Base-by-base conservation (phyloP, 805 yeast species). In the Myxozyma kluyveri region DNA sequence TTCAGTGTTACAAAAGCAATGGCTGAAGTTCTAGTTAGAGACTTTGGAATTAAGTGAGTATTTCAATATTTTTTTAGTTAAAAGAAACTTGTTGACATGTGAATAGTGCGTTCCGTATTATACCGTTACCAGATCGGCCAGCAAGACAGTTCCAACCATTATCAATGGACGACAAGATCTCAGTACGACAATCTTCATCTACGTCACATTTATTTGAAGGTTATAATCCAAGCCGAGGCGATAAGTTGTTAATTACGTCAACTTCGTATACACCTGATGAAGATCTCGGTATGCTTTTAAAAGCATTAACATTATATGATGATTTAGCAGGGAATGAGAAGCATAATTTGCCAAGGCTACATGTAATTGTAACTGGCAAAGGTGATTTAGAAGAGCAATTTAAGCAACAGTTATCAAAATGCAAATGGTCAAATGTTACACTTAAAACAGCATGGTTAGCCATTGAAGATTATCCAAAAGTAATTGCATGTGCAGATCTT, bases 231-330 rank as follows among this genome's bases (percentile, higher is more conserved):
- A n/a, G n/a, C n/a, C 48, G 59, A 0, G 65, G 68, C 3, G 86
- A 83, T 63, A 81, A 81, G 58, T 73, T 91, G n/a, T 60, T 93
- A 12, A 80, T 91, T 2, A 83, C 91, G 0, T 84, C 97, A 0
- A 91, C 99, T 0, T 88, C 96, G 0, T 93, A 89, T 66, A 91
- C 99, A 0, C 93, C 95, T 0, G 99, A 93, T 68, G 99, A 93
- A 68, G 96, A 93, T 66, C 81, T 93, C 49, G 72, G 72, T 22
- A 69, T 86, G 33, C 69, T 93, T 17, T 70, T 91, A 17, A 80
- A 82, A 9, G 88, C 96, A 0, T 71, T 93, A 49, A 75, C 76
- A 46, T 58, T 69, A 21, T 83, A 88, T 58, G 90, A 86, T 44
- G 33, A 29, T 29, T 14, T 29, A 9, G 45, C 57, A 35, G 47